Evolutionary conservation across 306 rosid genomes (phyloP).

Genomic region (Fagus sylvatica): DNA sequence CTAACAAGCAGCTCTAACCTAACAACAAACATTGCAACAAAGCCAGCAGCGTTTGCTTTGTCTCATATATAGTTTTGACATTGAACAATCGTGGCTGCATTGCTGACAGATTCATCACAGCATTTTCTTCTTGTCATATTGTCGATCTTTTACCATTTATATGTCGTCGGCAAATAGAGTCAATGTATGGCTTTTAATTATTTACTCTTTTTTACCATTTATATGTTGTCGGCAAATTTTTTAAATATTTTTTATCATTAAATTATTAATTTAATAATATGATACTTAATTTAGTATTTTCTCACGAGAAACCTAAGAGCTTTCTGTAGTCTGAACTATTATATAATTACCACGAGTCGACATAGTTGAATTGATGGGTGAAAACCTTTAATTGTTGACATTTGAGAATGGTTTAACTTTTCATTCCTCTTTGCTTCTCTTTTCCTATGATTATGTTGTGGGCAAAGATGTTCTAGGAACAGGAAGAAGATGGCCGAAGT

Average conservation of each 20-base stretch:
- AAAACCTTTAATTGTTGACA: neutral
- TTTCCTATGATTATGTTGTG: constrained; percentile 16
- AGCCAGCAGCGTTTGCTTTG: constrained; percentile 24
- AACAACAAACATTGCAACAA: constrained; percentile 17
- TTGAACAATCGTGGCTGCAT: neutral
- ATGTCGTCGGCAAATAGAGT: neutral
- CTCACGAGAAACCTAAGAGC: neutral
- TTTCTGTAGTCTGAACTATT: neutral
- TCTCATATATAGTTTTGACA: neutral
- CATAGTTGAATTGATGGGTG: constrained; percentile 23
- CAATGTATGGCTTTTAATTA: neutral
- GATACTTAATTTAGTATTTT: neutral
- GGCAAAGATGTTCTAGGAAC: neutral
- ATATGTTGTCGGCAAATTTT: too few relatives aligned
- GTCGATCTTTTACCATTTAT: neutral
- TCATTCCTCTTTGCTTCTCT: neutral
- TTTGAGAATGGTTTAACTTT: neutral
- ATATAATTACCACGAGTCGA: neutral
- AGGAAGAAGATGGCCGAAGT: constrained; percentile 16
- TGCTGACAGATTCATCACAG: neutral
- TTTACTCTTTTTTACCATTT: neutral
- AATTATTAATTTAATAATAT: too few relatives aligned
- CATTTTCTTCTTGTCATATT: neutral
- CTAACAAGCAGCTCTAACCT: neutral
- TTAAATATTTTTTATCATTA: too few relatives aligned